Evolutionary conservation across 495 filamentous ascomycete genomes (phyloP).

Genomic region (Clavariopsis aquatica): DNA sequence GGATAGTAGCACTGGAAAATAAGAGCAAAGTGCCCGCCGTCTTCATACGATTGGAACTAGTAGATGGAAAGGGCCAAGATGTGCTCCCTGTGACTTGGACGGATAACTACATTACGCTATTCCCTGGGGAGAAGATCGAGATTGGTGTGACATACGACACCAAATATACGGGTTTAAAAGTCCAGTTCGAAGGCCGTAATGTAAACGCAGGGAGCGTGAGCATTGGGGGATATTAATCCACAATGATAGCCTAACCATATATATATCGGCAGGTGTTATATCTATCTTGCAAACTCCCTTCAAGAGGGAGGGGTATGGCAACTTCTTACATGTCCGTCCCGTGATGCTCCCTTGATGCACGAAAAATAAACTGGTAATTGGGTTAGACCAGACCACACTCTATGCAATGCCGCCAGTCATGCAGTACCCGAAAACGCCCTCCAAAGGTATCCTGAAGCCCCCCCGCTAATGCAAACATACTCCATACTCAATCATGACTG

Average conservation of each 20-base stretch:
- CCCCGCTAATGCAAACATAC: neutral
- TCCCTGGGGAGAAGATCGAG: constrained; percentile 55
- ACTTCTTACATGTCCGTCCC: no score
- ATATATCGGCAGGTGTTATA: no score
- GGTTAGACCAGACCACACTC: no score
- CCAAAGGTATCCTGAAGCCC: neutral
- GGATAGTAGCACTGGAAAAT: constrained; percentile 51
- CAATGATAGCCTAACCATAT: no score
- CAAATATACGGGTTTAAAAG: neutral
- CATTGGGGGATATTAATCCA: constrained; percentile 1
- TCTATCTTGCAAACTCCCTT: no score
- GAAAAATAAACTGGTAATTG: no score
- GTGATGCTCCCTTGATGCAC: no score
- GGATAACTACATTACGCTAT: constrained; percentile 65
- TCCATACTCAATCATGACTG: neutral
- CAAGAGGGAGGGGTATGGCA: no score
- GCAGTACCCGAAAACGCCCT: neutral
- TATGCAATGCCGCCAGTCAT: neutral
- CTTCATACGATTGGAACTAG: constrained; percentile 55
- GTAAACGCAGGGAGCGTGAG: neutral
- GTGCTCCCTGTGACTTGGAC: constrained; percentile 58
- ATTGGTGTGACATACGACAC: constrained; percentile 25
- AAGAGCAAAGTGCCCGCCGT: constrained; percentile 56
- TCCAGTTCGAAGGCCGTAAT: constrained; percentile 15
- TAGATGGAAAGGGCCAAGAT: constrained; percentile 49